phyloP scores from a whole-genome alignment of 495 filamentous ascomycete species.

The Immersiella caudata region DNA sequence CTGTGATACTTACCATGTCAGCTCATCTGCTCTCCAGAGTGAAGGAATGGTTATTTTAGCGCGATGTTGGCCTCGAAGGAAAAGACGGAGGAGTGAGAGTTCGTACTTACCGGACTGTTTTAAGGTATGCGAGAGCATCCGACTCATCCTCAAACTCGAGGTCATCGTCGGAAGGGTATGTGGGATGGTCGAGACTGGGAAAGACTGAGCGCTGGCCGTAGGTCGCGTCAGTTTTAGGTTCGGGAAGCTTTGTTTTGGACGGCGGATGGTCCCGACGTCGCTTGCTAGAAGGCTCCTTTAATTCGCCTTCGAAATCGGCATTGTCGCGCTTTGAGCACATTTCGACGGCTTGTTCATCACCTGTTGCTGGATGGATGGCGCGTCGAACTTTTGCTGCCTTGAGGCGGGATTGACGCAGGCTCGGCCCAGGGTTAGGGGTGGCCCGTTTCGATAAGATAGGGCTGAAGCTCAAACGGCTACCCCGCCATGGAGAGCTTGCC shows the following conservation, averaged over 20 bases:
- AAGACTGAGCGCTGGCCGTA: conserved; percentile 80
- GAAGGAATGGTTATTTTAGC: conserved; percentile 36
- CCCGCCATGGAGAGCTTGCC: conserved; percentile 29
- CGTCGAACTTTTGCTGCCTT: not conserved
- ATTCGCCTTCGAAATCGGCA: conserved; percentile 13
- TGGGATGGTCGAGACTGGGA: conserved; percentile 66
- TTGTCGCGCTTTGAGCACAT: conserved; percentile 40
- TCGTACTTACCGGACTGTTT: conserved; percentile 74
- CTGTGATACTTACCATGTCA: conserved; percentile 58
- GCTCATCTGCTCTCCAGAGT: conserved; percentile 30
- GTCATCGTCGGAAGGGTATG: conserved; percentile 47
- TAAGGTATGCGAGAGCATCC: conserved; percentile 74
- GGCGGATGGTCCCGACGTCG: conserved; percentile 30
- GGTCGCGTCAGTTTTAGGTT: conserved; percentile 57
- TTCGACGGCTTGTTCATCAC: not conserved
- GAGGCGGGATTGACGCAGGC: not conserved
- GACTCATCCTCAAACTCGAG: conserved; percentile 58
- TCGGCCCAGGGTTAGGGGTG: conserved; percentile 13
- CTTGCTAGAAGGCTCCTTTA: conserved; percentile 33
- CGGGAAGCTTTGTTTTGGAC: conserved; percentile 27
- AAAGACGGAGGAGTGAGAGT: conserved; percentile 9
- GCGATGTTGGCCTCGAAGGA: conserved; percentile 26
- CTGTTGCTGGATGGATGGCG: not conserved
- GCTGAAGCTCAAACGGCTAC: conserved; percentile 15
- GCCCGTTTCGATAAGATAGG: conserved; percentile 15